Percentiles rank a stretch among this genome's conserved stretches.
Conservation (phyloP, 306 rosid species). For the Quercus bicolor region DNA sequence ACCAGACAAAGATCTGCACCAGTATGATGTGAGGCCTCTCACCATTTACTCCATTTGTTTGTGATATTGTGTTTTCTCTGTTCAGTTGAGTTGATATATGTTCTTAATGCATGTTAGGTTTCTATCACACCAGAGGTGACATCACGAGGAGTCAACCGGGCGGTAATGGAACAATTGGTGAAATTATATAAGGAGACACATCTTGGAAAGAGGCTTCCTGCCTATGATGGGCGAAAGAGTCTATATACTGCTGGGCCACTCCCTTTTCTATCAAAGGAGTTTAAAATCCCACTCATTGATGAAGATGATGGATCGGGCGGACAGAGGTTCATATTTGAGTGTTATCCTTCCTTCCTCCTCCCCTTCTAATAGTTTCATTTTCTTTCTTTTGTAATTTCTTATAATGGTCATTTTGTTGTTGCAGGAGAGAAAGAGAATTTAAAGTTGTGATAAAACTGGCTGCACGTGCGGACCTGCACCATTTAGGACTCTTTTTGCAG, state of each 20-base stretch:
- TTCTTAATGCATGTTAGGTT: slow-evolving; percentile 42
- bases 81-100: background rate
- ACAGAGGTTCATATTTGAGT: slow-evolving; percentile 44
- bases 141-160: slow-evolving; percentile 82
- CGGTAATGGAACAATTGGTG: slow-evolving; percentile 82
- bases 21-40: slow-evolving; percentile 75
- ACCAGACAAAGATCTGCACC: slow-evolving; percentile 89
- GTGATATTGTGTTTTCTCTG: background rate
- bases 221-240: slow-evolving; percentile 95
- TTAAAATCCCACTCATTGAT: slow-evolving; percentile 63
- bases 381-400: background rate
- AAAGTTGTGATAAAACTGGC: slow-evolving; percentile 86
- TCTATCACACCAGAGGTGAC: slow-evolving; percentile 88
- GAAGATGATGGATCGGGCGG: slow-evolving; percentile 88
- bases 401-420: slow-evolving; percentile 1
- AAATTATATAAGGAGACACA: slow-evolving; percentile 65
- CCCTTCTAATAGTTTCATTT: background rate
- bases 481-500: slow-evolving; percentile 81
- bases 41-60: background rate
- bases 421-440: slow-evolving; percentile 80
- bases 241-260: slow-evolving; percentile 93
- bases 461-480: slow-evolving; percentile 94
- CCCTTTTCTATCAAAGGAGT: slow-evolving; percentile 72
- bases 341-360: background rate
- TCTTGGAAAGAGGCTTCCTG: slow-evolving; percentile 83